Evolutionary conservation across 2,329 filamentous ascomycete species (phyloP), one percentile per base, ranked within the genome.

Genomic region (Coniochaeta sp.): DNA sequence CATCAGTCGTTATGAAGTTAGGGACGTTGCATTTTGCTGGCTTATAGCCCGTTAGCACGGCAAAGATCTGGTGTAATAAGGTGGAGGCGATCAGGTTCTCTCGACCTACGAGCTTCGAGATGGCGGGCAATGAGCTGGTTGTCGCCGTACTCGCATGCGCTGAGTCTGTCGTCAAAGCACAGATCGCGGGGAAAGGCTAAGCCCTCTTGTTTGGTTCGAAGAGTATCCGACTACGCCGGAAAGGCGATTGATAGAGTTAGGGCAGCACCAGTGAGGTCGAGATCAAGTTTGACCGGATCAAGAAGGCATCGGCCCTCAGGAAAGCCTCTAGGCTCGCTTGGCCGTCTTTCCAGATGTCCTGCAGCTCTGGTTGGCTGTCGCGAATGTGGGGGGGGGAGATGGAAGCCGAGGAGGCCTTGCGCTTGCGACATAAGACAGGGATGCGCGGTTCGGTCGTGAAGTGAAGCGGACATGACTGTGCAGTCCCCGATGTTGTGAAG

Each of bases 281-380:
- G 35, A 40, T 40, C 35, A 22, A 22, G n/a, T 26, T n/a, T 42
- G 20, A 26, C 16, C 33, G 18, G 18, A 38, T 20, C 6, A 9
- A 18, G 33, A 42, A 42, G 38, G 12, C 38, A 42, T 26, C 20
- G 5, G 38, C 3, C 10, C 26, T 48, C 26, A 12, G 8, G 31
- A 38, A 52, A n/a, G 22, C 14, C 28, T 48, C 38, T 51, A 52
- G 59, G 58, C 57, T 60, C 55, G 54, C 53, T 60, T 59, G 60
- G 24, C 60, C 60, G 60, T 57, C 46, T 51, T 61, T 58, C 60
- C 59, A 59, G 53, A 52, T 51, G 40, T 30, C n/a, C 51, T 57
- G 55, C 56, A 48, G 14, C 22, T 55, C 52, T 56, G 51, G 56
- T 60, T 62, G 60, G 60, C 3, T 40, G 30, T 33, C 18, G 10